Evolutionary conservation across 805 yeast species (phyloP).

Genomic region (Wickerhamiella dianesei): DNA sequence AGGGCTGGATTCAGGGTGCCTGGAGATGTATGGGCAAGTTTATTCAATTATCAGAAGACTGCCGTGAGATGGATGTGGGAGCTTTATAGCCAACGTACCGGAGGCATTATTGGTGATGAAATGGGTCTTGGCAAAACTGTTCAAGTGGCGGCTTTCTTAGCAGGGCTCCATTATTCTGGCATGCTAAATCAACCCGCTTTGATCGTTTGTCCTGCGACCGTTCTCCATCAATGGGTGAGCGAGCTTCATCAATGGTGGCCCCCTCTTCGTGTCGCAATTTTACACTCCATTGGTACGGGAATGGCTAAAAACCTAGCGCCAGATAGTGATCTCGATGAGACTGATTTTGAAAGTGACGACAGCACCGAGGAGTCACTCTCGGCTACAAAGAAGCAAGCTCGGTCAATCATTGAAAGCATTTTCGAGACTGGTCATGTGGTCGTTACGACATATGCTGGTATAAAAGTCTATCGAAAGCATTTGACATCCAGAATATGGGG

Average conservation of each 20-base stretch:
- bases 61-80: conserved; percentile 98
- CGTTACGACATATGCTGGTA: conserved; percentile 83
- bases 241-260: conserved; percentile 99
- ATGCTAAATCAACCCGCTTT: conserved; percentile 62
- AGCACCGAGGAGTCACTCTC: background rate
- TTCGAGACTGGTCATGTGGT: conserved; percentile 63
- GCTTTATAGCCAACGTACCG: conserved; percentile 72
- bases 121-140: conserved; percentile 97
- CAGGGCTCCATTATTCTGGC: conserved; percentile 77
- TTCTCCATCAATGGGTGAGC: conserved; percentile 90
- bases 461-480: conserved; percentile 50
- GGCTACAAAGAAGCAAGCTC: conserved; percentile 30
- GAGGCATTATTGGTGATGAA: conserved; percentile 95
- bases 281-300: conserved; percentile 89
- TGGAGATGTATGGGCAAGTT: conserved; percentile 74
- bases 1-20: conserved; percentile 50
- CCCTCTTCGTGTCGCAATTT: conserved; percentile 66
- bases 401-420: conserved; percentile 42
- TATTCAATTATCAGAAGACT: conserved; percentile 89
- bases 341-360: conserved; percentile 9
- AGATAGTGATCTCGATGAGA: conserved; percentile 9
- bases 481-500: conserved; percentile 70
- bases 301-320: conserved; percentile 32
- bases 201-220: conserved; percentile 94
- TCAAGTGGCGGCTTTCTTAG: conserved; percentile 80